Evolutionary conservation across 495 filamentous ascomycete genomes (phyloP), one percentile per base, ranked within the genome.

Genomic region (Talaromyces stipitatus): DNA sequence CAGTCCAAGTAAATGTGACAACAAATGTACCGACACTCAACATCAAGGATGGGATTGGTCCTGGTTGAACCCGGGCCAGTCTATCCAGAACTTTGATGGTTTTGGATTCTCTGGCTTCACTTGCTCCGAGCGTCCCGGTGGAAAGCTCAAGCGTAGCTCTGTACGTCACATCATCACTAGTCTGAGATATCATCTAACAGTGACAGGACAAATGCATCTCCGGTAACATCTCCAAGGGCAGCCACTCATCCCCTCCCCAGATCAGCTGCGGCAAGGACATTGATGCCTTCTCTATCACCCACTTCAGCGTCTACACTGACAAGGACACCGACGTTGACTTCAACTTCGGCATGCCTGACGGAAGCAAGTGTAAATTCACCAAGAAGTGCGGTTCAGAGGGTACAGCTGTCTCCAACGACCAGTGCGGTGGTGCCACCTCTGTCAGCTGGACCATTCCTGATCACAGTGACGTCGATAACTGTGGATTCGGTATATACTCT

Each of bases 381-480:
- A 74, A 79, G 55, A 62, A 71, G 27, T 94, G 88, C 80, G 77
- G 74, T 52, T 71, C 80, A 48, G 74, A 75, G 23, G 88, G 88
- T 64, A 82, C 83, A 51, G 79, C 75, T 53, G 77, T 96, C 60
- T 69, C 78, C 69, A 96, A 96, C 78, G 82, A 77, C 58, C 90
- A 96, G 76, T 97, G 92, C 69, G 92, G 91, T 79, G 91, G 92
- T 72, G 92, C 92, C 57, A 87, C 78, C 64, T 80, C 79, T 22
- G 89, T 96, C 30, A 82, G 81, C 32, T 84, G 95, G 65, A 78
- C 89, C 68, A 83, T 90, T 63, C 88, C 88, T 14, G 63, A 73
- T 7, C 71, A 85, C 67, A 72, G 76, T 59, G 67, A 74, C 45
- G 62, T 71, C 32, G 67, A 73, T 38, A 66, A 66, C 55, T 92